Evolutionary conservation across 2,329 filamentous ascomycete species (phyloP).

Genomic region (Fusarium devonianum): DNA sequence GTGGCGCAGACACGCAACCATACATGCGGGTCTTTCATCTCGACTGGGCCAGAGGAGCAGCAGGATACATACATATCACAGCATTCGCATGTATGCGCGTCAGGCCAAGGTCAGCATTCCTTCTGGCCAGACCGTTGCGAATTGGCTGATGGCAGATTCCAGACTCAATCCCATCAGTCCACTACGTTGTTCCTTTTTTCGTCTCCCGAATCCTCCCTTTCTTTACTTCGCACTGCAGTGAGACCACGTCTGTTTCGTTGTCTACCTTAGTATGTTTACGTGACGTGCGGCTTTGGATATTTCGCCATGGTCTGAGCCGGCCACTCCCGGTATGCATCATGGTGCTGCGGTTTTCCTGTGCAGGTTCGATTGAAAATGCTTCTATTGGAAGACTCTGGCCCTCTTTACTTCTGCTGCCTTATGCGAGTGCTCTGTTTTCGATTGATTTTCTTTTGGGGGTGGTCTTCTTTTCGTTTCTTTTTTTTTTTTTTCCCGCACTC

Average conservation of each 20-base stretch:
- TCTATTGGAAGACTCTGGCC: neutral
- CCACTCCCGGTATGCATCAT: constrained; percentile 6
- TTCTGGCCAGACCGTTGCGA: constrained; percentile 6
- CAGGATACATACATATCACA: neutral
- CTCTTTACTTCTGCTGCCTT: constrained; percentile 10
- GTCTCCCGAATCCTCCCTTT: neutral
- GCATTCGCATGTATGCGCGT: neutral
- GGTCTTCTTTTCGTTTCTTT: too few species aligned
- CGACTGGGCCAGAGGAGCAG: neutral
- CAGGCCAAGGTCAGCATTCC: constrained; percentile 5
- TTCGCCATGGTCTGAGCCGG: constrained; percentile 5
- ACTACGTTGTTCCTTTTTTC: neutral
- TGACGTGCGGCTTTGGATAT: neutral
- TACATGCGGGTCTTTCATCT: constrained; percentile 3
- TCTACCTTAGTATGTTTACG: neutral
- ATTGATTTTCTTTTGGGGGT: neutral
- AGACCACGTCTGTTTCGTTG: neutral
- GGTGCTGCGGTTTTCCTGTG: neutral
- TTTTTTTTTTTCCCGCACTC: neutral
- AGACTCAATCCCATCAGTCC: neutral
- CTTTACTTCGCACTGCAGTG: neutral
- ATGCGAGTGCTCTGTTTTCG: constrained; percentile 16
- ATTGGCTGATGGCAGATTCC: constrained; percentile 2
- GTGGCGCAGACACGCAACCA: neutral
- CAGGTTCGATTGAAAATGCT: neutral